These are phyloP conservation scores for Populus tomentosa DNA, from an alignment of 441 rosid genomes.

Conservation along the genomic window DNA sequence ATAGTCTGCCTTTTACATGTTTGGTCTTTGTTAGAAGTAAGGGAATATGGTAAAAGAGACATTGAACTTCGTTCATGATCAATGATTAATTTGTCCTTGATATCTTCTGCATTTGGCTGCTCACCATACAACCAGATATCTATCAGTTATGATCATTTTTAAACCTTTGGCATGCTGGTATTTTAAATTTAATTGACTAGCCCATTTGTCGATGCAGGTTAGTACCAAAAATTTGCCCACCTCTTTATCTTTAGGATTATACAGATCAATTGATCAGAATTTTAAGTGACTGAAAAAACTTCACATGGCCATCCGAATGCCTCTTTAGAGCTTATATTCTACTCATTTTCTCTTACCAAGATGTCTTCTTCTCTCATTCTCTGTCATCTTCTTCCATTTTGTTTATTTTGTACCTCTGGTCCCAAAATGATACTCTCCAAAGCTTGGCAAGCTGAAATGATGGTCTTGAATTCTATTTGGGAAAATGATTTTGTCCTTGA, in stretches of 20 bases:
- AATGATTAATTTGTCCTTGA: background rate
- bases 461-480: background rate
- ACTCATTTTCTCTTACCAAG: too few species aligned
- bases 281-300: too few species aligned
- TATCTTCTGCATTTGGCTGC: background rate
- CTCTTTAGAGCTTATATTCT: background rate
- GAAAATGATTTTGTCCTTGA: background rate
- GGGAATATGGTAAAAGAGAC: background rate
- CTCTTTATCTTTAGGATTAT: background rate
- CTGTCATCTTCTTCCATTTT: background rate
- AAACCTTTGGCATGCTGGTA: background rate
- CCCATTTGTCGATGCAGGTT: background rate
- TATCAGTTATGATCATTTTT: background rate
- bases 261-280: background rate
- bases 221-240: background rate
- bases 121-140: background rate
- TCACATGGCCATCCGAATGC: background rate
- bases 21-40: background rate
- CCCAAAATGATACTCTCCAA: background rate
- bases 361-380: background rate
- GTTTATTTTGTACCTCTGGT: background rate
- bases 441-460: background rate
- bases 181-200: background rate
- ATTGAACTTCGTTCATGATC: background rate
- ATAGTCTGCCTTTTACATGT: background rate